Percentiles rank a stretch among this genome's conserved stretches.
These are phyloP conservation scores for Kurtzmaniella natalensis DNA, from an alignment of 1,139 yeast genomes.

Conservation along the genomic window DNA sequence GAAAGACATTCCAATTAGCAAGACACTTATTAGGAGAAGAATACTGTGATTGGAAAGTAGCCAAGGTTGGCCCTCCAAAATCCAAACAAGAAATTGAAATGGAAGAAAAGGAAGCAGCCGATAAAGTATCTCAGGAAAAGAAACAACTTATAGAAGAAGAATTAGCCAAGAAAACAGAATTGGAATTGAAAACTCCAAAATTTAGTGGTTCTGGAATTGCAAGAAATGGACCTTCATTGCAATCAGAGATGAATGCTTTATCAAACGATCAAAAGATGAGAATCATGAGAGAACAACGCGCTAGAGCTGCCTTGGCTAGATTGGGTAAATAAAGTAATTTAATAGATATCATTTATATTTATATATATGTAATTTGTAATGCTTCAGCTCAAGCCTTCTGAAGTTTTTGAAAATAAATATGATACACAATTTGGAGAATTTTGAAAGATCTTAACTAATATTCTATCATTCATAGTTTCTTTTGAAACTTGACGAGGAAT, in stretches of 20 bases:
- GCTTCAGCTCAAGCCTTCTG: too few relatives aligned
- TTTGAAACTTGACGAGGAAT: conserved; percentile 32
- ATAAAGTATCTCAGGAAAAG: conserved; percentile 31
- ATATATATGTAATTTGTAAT: background rate
- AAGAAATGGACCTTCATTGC: conserved; percentile 17
- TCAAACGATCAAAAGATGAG: conserved; percentile 67
- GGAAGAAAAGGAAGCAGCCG: conserved; percentile 32
- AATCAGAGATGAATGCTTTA: conserved; percentile 30
- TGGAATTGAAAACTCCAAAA: conserved; percentile 32
- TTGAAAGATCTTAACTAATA: conserved; percentile 1
- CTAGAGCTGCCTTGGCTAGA: conserved; percentile 95
- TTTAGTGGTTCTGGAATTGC: conserved; percentile 26
- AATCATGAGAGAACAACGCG: conserved; percentile 89
- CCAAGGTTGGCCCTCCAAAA: conserved; percentile 64
- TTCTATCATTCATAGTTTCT: conserved; percentile 2
- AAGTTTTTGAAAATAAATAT: conserved; percentile 15
- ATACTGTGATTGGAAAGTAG: conserved; percentile 62
- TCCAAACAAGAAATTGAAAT: conserved; percentile 59
- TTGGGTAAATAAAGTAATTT: conserved; percentile 22
- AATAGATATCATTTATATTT: background rate
- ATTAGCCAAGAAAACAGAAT: conserved; percentile 35
- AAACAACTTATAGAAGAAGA: conserved; percentile 36
- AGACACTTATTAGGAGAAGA: conserved; percentile 66
- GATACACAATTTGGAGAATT: conserved; percentile 9
- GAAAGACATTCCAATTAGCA: conserved; percentile 62